These are phyloP conservation scores for Cystobasidiaceae sp. DNA, from an alignment of 1,284 basidiomycete species.

Conservation along the genomic window DNA sequence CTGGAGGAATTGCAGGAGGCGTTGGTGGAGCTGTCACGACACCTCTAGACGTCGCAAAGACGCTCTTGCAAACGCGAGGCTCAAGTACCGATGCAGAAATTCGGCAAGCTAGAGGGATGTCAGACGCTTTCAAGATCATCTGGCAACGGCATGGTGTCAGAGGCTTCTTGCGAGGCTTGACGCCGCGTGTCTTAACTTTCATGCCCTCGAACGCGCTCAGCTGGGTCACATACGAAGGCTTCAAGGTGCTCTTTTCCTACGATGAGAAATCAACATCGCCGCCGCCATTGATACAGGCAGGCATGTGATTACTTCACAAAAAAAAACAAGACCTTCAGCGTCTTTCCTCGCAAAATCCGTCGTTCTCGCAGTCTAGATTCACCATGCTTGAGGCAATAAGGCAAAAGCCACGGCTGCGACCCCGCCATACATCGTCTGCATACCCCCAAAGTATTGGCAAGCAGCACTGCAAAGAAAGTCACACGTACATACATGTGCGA, in stretches of 20 bases:
- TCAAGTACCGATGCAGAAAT: constrained; percentile 75
- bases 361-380: neutral
- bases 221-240: constrained; percentile 53
- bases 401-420: too few relatives aligned
- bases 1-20: constrained; percentile 87
- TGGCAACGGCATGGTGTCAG: constrained; percentile 74
- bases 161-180: constrained; percentile 81
- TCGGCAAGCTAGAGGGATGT: constrained; percentile 74
- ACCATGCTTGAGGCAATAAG: too few relatives aligned
- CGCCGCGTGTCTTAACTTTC: constrained; percentile 87
- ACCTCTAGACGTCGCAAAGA: constrained; percentile 98
- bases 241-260: constrained; percentile 32
- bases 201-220: constrained; percentile 97
- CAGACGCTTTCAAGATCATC: constrained; percentile 84
- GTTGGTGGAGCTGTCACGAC: constrained; percentile 94
- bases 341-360: neutral
- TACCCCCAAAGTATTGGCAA: too few relatives aligned
- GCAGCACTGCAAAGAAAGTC: too few relatives aligned
- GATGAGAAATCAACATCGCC: constrained; percentile 3
- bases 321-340: neutral
- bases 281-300: constrained; percentile 21
- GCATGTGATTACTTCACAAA: constrained; percentile 9
- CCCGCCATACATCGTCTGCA: too few relatives aligned
- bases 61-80: constrained; percentile 89
- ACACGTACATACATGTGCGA: too few relatives aligned